Evolutionary conservation across 78 protist genomes (phyloP).

Genomic region (Dictyostelium intermedium): DNA sequence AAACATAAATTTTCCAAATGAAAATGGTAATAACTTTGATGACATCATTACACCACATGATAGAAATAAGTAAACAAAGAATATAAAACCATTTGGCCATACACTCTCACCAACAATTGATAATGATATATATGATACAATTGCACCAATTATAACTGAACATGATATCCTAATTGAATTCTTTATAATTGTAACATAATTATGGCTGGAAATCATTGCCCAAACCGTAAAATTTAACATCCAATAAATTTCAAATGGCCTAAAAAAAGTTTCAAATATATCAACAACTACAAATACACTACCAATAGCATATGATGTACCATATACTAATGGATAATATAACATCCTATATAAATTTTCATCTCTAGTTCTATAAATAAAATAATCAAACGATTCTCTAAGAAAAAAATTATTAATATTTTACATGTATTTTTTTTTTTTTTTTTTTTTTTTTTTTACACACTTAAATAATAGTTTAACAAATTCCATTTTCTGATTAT

Average conservation of each 20-base stretch:
- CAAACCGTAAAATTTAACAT: neutral
- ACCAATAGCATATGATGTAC: neutral
- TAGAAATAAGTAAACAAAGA: neutral
- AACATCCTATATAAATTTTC: neutral
- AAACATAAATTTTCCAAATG: conserved; percentile 3
- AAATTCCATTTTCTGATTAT: neutral
- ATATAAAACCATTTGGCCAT: neutral
- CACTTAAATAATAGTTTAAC: neutral
- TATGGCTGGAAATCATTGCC: neutral
- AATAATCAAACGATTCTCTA: neutral
- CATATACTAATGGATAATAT: neutral
- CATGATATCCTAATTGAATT: neutral
- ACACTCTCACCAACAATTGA: neutral
- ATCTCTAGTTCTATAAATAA: neutral
- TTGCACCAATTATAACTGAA: neutral
- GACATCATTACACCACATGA: conserved; percentile 2
- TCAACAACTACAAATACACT: neutral
- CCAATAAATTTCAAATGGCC: neutral
- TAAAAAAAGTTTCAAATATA: neutral
- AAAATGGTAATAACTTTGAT: conserved; percentile 1
- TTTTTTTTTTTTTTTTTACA: neutral
- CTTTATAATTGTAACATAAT: neutral
- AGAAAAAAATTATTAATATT: too few species aligned
- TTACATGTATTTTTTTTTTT: too few species aligned
- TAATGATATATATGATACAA: neutral